Conservation (phyloP, 2,329 filamentous ascomycete genomes). For the Pezicula neosporulosa region DNA sequence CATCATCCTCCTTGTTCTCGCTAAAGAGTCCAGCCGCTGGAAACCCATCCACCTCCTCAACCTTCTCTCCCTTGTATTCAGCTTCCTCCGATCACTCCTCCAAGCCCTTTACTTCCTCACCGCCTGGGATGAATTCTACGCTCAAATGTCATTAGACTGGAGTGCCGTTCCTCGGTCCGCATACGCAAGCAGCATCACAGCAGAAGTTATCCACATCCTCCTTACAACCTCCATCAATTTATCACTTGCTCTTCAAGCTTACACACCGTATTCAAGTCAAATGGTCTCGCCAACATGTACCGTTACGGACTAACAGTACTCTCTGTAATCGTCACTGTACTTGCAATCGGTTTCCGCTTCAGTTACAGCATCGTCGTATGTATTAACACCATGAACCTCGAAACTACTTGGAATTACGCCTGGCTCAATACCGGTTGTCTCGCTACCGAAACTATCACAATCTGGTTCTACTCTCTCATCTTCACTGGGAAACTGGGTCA, state of each 20-base stretch:
- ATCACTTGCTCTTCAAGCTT: constrained; percentile 60
- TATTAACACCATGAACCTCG: constrained; percentile 14
- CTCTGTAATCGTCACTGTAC: constrained; percentile 44
- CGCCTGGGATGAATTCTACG: constrained; percentile 47
- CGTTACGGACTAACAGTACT: constrained; percentile 40
- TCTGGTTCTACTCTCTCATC: constrained; percentile 59
- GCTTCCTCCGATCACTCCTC: constrained; percentile 47
- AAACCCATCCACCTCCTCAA: constrained; percentile 60
- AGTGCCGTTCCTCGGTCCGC: constrained; percentile 36
- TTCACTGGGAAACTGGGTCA: constrained; percentile 59
- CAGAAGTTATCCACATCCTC: constrained; percentile 45
- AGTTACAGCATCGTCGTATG: constrained; percentile 45
- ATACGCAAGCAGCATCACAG: constrained; percentile 43
- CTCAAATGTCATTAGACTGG: constrained; percentile 43
- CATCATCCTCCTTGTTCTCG: constrained; percentile 54
- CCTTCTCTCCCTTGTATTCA: constrained; percentile 48
- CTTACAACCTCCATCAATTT: constrained; percentile 51
- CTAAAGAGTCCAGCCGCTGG: constrained; percentile 52
- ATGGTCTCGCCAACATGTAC: constrained; percentile 34
- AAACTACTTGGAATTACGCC: constrained; percentile 24
- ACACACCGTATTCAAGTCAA: constrained; percentile 50
- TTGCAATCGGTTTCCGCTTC: constrained; percentile 51
- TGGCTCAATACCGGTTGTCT: constrained; percentile 42
- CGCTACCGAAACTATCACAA: constrained; percentile 50
- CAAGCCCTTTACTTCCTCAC: constrained; percentile 47